Conservation (phyloP, 768 basidiomycete genomes). For the Thelephora aurantiotincta region DNA sequence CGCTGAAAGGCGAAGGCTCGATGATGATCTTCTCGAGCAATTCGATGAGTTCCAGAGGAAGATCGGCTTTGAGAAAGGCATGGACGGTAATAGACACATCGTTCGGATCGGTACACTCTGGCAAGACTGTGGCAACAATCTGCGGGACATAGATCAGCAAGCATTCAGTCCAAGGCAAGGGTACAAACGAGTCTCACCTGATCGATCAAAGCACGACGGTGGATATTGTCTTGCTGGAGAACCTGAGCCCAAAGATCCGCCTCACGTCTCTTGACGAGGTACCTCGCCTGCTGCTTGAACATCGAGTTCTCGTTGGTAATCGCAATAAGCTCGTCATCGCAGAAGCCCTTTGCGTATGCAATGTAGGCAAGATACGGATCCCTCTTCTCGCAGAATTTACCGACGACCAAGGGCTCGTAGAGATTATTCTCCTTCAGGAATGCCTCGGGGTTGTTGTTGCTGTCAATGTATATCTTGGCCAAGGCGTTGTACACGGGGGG, state of each 20-base stretch:
- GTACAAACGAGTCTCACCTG: constrained; percentile 37
- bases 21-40: constrained; percentile 97
- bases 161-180: background rate
- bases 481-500: constrained; percentile 91
- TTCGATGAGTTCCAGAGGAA: constrained; percentile 94
- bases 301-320: constrained; percentile 99
- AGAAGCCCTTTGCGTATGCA: constrained; percentile 97
- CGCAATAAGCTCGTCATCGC: constrained; percentile 90
- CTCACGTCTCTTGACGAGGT: constrained; percentile 91
- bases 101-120: constrained; percentile 95
- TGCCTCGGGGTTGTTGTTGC: constrained; percentile 93
- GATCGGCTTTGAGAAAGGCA: constrained; percentile 92
- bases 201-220: constrained; percentile 89
- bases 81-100: constrained; percentile 98
- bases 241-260: constrained; percentile 96
- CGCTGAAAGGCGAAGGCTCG: constrained; percentile 93
- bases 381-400: constrained; percentile 97
- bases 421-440: constrained; percentile 99
- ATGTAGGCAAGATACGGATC: constrained; percentile 99
- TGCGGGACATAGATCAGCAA: constrained; percentile 17
- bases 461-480: constrained; percentile 98
- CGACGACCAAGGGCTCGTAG: constrained; percentile 93
- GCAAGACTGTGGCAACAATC: constrained; percentile 89
- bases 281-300: constrained; percentile 99
- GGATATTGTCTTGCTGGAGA: constrained; percentile 73